phyloP scores from a whole-genome alignment of 495 filamentous ascomycete genomes.

The Delitschia confertaspora region DNA sequence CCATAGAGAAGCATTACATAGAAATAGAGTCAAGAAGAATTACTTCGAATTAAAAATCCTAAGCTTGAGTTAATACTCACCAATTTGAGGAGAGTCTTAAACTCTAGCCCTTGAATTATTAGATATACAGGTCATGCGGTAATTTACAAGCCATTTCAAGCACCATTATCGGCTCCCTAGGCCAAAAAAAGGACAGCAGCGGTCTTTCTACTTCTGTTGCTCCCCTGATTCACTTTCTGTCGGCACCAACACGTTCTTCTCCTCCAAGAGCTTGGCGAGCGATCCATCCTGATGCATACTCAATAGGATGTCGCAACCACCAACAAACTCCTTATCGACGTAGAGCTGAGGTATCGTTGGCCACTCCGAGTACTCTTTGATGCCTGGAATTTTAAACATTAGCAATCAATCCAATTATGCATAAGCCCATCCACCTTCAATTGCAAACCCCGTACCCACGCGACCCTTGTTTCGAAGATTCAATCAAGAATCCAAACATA shows the following conservation, averaged over 20 bases:
- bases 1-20: too few species aligned
- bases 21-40: too few species aligned
- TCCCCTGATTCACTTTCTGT: conserved; percentile 20
- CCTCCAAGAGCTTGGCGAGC: conserved; percentile 80
- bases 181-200: too few species aligned
- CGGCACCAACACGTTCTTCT: conserved; percentile 64
- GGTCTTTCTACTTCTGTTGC: conserved; percentile 12
- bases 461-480: background rate
- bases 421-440: background rate
- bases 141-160: background rate
- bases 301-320: conserved; percentile 93
- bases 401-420: conserved; percentile 11
- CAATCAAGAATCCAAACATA: conserved; percentile 37
- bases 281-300: conserved; percentile 97
- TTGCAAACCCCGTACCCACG: background rate
- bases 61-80: background rate
- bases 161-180: too few species aligned
- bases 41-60: too few species aligned
- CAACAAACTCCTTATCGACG: conserved; percentile 88
- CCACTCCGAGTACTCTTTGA: conserved; percentile 99
- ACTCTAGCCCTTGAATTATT: background rate
- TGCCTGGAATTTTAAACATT: conserved; percentile 47
- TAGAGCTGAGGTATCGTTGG: conserved; percentile 97
- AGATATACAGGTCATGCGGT: background rate
- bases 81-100: background rate